A percentile compares a stretch with the other conserved stretches of the same genome.
phyloP scores from a whole-genome alignment of 768 basidiomycete species.

The Amanita jacksonii region DNA sequence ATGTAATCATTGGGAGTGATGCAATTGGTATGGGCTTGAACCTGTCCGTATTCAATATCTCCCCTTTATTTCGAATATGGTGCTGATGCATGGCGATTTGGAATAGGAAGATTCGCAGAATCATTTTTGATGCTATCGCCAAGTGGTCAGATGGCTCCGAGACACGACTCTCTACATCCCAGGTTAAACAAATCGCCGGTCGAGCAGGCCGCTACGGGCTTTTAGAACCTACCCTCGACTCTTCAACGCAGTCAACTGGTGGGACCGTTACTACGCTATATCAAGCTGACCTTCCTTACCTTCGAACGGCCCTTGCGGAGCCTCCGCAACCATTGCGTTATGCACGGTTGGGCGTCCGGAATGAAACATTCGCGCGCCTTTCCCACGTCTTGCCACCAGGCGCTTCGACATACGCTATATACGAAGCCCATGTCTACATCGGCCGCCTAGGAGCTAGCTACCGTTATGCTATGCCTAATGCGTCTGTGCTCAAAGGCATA shows the following conservation, averaged over 20 bases:
- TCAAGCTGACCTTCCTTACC: conserved; percentile 47
- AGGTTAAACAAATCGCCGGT: conserved; percentile 91
- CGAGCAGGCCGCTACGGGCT: conserved; percentile 86
- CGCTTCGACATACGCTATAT: conserved; percentile 31
- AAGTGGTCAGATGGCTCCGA: conserved; percentile 52
- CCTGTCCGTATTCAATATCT: conserved; percentile 56
- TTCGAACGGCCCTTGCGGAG: conserved; percentile 44
- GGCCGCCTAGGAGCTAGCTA: conserved; percentile 34
- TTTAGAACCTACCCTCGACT: conserved; percentile 23
- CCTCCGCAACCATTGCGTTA: conserved; percentile 40
- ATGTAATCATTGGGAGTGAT: conserved; percentile 89
- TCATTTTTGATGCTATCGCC: conserved; percentile 62
- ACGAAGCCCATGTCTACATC: conserved; percentile 40
- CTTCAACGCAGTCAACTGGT: conserved; percentile 24
- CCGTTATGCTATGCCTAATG: conserved; percentile 21
- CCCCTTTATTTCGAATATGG: conserved; percentile 4
- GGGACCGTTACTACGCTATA: conserved; percentile 73
- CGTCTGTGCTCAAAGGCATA: conserved; percentile 14
- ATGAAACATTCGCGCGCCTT: conserved; percentile 12
- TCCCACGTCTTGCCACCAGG: conserved; percentile 32
- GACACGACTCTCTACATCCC: conserved; percentile 51
- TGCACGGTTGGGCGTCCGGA: conserved; percentile 35
- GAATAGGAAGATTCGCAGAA: conserved; percentile 78
- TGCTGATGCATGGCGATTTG: neutral
- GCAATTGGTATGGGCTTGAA: conserved; percentile 98